Conservation (phyloP, 2,329 filamentous ascomycete genomes). For the Emergomyces africanus region DNA sequence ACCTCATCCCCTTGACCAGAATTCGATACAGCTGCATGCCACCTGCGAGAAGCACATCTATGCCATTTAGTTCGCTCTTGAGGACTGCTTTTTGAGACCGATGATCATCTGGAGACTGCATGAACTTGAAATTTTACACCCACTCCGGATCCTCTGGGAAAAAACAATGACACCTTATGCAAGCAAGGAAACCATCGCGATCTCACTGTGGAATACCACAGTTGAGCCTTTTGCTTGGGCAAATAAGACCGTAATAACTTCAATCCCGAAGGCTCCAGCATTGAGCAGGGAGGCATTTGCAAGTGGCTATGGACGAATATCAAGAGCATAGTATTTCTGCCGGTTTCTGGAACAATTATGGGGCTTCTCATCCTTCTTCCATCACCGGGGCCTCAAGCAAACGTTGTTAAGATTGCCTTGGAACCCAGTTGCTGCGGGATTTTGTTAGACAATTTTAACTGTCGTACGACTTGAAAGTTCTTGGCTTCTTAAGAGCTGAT, state of each 20-base stretch:
- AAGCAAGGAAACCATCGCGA: neutral
- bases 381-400: neutral
- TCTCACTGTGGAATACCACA: neutral
- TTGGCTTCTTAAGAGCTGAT: neutral
- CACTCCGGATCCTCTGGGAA: too few species aligned
- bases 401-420: neutral
- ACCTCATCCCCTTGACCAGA: too few species aligned
- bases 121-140: neutral
- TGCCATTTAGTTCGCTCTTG: too few species aligned
- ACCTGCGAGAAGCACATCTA: too few species aligned
- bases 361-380: neutral
- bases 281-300: neutral
- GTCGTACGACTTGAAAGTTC: neutral
- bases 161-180: neutral
- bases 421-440: too few species aligned
- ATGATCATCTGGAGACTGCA: neutral
- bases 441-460: neutral
- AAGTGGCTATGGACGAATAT: neutral
- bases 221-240: neutral
- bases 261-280: neutral
- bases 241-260: neutral
- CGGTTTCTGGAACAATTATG: neutral
- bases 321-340: neutral
- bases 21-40: too few species aligned
- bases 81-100: neutral